Base-by-base conservation (phyloP, 2,329 filamentous ascomycete genomes). In the Cladophialophora exuberans region DNA sequence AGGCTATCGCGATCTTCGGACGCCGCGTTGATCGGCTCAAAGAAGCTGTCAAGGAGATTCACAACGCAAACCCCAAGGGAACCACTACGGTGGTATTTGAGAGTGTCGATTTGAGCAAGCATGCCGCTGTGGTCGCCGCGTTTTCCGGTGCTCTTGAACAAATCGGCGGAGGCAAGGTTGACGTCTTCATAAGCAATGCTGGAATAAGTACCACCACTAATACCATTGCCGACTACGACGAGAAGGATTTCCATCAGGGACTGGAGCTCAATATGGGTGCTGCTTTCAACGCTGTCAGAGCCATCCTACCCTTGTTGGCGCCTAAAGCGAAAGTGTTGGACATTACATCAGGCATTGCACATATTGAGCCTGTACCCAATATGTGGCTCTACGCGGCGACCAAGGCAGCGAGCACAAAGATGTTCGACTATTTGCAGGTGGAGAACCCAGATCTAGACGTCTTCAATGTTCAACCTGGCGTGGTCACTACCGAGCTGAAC, bases 391-490 rank as follows among this genome's bases (percentile, higher is more conserved):
- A 45, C 15, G 25, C 25, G 10, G 42, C 25, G 7, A 7, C 42
- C 3, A 45, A 45, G 7, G 25, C 25, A 11, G 42, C 42, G 25
- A 10, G n/a, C 2, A 6, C 20, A 17, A 30, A 31, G 25, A 31
- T 31, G 25, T 10, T 45, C 3, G 42, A 45, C n/a, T 30, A 31
- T 31, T 31, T 17, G 11, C n/a, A 13, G 3, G 17, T 15, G 6
- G 42, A 45, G 25, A 18, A 45, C 25, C 42, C 42, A 26, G 13
- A 22, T 11, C 10, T 45, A 11, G 23, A 31, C 10, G 69, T 78
- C 0, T 63, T 73, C 5, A 70, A 73, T 26, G 62, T 78, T 13
- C 76, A 79, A 15, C 77, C 78, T 0, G 77, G 76, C 10, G 23
- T 53, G 10, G 39, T 59, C 17, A 22, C 15, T 15, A 53, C 57